Conservation (phyloP, 139 green algal genomes). For the Closterium sp. region DNA sequence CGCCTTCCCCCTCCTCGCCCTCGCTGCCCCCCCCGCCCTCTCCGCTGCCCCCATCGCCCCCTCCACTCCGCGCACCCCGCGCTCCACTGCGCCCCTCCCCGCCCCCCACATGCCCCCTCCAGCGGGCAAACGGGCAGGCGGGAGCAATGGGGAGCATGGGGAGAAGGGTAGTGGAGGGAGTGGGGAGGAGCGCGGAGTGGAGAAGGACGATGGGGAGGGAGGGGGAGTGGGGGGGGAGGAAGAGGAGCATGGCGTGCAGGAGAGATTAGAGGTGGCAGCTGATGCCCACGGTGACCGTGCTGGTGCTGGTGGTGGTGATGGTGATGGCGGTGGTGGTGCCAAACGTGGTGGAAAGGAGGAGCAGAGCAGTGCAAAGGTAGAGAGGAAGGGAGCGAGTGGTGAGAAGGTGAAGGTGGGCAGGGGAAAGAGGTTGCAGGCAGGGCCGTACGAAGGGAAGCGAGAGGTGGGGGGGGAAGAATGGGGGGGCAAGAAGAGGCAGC, state of each 20-base stretch:
- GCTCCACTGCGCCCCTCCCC: not conserved
- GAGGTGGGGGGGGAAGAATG: not conserved
- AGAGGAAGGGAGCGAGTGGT: not conserved
- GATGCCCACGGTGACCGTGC: not conserved
- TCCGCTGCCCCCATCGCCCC: not conserved
- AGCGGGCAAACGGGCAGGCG: not conserved
- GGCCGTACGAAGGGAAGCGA: not conserved
- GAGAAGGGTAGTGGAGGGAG: not conserved
- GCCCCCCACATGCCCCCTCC: not conserved
- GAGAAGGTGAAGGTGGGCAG: not conserved
- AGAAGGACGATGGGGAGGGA: not conserved
- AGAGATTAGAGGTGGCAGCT: not conserved
- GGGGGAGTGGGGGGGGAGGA: not conserved
- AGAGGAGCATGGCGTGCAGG: not conserved
- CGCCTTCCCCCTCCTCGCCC: not conserved
- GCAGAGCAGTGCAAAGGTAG: not conserved
- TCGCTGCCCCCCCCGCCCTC: not conserved
- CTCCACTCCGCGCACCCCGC: not conserved
- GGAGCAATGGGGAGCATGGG: not conserved
- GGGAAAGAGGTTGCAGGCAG: not conserved
- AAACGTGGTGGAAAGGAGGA: not conserved
- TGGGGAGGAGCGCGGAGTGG: not conserved
- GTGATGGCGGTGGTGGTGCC: not conserved
- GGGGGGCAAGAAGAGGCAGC: not conserved
- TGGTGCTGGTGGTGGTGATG: too few species aligned